Base-by-base conservation (phyloP, 441 rosid genomes). In the Syzygium syzygioides region DNA sequence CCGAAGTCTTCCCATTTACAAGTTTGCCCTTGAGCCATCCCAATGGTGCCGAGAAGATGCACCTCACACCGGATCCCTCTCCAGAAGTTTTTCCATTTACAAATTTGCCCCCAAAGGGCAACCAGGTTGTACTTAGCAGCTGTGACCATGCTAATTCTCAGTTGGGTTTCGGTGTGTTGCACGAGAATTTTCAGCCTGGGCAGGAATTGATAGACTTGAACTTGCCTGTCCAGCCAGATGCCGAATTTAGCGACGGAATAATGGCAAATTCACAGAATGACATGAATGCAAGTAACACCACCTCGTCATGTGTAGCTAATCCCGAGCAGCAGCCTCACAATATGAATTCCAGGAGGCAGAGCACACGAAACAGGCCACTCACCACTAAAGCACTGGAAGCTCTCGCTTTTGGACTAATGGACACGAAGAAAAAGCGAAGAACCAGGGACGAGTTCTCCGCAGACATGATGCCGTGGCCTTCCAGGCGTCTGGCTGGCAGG, bases 321-420 rank as follows among this genome's bases (percentile, higher is more conserved):
- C 25, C n/a, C 0, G 87, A 79, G 87, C 87, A 80, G 85, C 86
- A 50, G 85, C 52, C 87, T 17, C 52, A 76, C 52, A 71, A 55
- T 60, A 68, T 87, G 86, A 91, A 88, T 64, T 55, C 88, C 19
- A 90, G 92, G 37, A 90, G 94, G 87, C 94, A 92, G 48, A 91
- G 94, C 90, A 93, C 90, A 2, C 88, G 94, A 86, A 93, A 90
- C 89, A 86, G 94, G 62, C 94, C 93, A 18, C 89, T 71, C 54
- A 93, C 93, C 25, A 85, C 93, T 5, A 92, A 91, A 86, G 94
- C 93, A 6, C 86, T 93, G 85, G 94, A 93, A 89, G 94, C 94
- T 86, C 89, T 93, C 14, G 93, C 92, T 53, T 90, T 86, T 84
- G 94, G 94, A 41, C 92, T 91, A 57, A 71, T 93, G 53, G 92